Evolutionary conservation across 306 rosid species (phyloP).

Genomic region (Prunus armeniaca): DNA sequence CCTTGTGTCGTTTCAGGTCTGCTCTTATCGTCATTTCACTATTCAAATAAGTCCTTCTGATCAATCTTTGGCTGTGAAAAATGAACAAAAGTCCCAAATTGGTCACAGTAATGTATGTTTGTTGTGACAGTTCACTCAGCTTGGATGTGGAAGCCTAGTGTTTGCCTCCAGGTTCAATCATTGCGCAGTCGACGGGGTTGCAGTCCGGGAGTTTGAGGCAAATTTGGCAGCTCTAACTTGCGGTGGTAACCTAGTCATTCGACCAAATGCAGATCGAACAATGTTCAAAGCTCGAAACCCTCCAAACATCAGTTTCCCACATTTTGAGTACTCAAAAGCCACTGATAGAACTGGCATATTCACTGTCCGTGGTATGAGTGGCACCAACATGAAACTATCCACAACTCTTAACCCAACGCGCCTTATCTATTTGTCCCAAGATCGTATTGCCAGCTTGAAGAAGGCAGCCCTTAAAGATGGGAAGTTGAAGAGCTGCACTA

Average conservation of each 20-base stretch:
- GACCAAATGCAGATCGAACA: constrained; percentile 42
- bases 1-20: constrained; percentile 41
- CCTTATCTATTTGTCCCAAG: constrained; percentile 31
- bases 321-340: constrained; percentile 44
- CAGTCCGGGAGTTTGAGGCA: constrained; percentile 38
- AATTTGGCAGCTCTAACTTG: constrained; percentile 51
- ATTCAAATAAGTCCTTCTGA: background rate
- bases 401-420: constrained; percentile 4
- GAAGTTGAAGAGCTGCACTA: constrained; percentile 25
- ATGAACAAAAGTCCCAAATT: too few species aligned
- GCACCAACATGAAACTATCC: background rate
- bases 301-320: constrained; percentile 44
- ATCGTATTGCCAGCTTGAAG: constrained; percentile 29
- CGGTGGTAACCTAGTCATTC: constrained; percentile 19
- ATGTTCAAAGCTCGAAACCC: constrained; percentile 45
- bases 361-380: constrained; percentile 22
- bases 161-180: constrained; percentile 53
- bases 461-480: constrained; percentile 20
- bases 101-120: background rate
- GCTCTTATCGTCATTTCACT: background rate
- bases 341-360: constrained; percentile 1
- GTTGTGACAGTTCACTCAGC: constrained; percentile 43
- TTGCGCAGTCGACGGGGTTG: constrained; percentile 46
- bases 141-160: constrained; percentile 58
- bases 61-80: background rate